These are phyloP conservation scores for Candida railenensis DNA, from an alignment of 805 yeast species.

Conservation along the genomic window DNA sequence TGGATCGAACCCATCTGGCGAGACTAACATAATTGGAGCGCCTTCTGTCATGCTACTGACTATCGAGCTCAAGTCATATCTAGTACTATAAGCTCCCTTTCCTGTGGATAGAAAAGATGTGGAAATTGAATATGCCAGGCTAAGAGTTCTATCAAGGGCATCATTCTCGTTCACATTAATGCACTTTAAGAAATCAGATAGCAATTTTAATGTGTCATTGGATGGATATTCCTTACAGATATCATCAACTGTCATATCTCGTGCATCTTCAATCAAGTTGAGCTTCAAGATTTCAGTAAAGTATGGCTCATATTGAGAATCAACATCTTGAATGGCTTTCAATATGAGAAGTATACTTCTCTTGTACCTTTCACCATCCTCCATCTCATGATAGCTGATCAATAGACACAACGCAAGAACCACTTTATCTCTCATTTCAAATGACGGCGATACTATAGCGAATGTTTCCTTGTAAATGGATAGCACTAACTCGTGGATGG, in stretches of 20 bases:
- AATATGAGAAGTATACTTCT: constrained; percentile 13
- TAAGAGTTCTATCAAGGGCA: not conserved
- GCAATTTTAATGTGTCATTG: constrained; percentile 15
- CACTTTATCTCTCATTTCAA: constrained; percentile 44
- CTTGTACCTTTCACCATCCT: constrained; percentile 22
- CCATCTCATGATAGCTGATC: constrained; percentile 20
- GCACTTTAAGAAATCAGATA: constrained; percentile 13
- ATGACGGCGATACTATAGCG: constrained; percentile 44
- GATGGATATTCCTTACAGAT: constrained; percentile 13
- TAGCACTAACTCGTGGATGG: constrained; percentile 26
- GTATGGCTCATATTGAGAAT: not conserved
- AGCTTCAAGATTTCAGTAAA: not conserved
- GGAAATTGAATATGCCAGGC: constrained; percentile 9
- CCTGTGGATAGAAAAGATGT: constrained; percentile 26
- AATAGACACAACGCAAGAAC: constrained; percentile 43
- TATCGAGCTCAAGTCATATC: constrained; percentile 31
- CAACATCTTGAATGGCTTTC: not conserved
- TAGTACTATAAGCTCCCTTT: constrained; percentile 26
- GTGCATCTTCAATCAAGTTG: not conserved
- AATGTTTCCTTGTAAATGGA: constrained; percentile 48
- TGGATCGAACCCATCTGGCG: constrained; percentile 68
- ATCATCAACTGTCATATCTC: constrained; percentile 4
- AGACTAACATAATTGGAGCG: constrained; percentile 51
- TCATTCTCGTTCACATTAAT: constrained; percentile 5
- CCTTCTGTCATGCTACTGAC: constrained; percentile 14